Evolutionary conservation across 108 stramenopile species (phyloP).

Genomic region (Heterococcus sp.): DNA sequence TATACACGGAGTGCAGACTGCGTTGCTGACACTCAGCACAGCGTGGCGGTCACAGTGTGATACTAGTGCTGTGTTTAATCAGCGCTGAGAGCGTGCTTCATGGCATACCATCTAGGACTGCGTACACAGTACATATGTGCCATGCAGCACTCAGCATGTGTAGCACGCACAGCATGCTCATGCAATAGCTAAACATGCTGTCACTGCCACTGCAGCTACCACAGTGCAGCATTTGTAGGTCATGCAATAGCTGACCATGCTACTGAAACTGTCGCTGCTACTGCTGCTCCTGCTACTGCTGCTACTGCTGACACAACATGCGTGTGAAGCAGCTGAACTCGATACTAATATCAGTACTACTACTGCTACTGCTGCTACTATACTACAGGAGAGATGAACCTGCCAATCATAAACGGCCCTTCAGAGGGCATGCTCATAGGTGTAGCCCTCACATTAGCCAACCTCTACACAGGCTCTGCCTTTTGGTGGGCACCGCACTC

Average conservation of each 20-base stretch:
- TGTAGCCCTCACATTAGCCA: background rate
- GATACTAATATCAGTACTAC: background rate
- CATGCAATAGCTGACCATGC: no score
- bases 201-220: no score
- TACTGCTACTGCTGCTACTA: background rate
- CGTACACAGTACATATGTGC: no score
- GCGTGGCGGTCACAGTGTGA: no score
- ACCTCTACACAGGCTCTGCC: background rate
- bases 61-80: background rate
- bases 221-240: no score
- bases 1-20: background rate
- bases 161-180: no score
- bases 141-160: no score
- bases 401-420: constrained; percentile 53
- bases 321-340: background rate
- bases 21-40: background rate
- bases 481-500: background rate
- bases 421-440: constrained; percentile 45
- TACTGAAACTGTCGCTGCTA: no score
- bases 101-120: no score
- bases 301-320: background rate
- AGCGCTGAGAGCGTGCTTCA: no score
- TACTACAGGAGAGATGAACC: constrained; percentile 36
- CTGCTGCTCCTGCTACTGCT: no score
- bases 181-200: no score